Evolutionary conservation across 1,284 basidiomycete species (phyloP).

Genomic region (Fomes fomentarius): DNA sequence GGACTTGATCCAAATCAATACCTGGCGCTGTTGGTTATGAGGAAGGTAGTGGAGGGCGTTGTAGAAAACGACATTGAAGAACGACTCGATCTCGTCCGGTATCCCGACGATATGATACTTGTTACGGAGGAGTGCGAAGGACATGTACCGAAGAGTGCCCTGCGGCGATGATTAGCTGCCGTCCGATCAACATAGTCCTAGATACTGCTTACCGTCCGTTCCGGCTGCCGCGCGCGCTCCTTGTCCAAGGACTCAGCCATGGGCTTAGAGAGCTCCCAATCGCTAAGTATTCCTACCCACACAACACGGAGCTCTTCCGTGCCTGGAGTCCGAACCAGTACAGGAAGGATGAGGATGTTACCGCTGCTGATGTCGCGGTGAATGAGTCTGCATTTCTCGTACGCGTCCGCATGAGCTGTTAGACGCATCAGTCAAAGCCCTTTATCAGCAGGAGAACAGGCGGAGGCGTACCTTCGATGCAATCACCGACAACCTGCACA

Average conservation of each 20-base stretch:
- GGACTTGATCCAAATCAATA: not conserved
- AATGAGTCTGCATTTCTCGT: not conserved
- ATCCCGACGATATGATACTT: not conserved
- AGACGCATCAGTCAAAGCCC: not conserved
- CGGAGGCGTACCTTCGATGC: slow-evolving; percentile 4
- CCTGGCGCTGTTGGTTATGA: not conserved
- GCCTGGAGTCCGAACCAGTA: not conserved
- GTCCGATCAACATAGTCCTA: not conserved
- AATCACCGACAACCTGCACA: not conserved
- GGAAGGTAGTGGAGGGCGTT: slow-evolving; percentile 1
- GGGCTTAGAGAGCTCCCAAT: not conserved
- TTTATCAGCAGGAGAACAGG: not conserved
- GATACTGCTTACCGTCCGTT: not conserved
- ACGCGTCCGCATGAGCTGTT: not conserved
- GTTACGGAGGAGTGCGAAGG: not conserved
- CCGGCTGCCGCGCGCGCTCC: not conserved
- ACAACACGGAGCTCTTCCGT: not conserved
- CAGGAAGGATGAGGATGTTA: slow-evolving; percentile 7
- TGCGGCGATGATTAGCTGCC: not conserved
- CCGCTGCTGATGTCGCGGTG: slow-evolving; percentile 10
- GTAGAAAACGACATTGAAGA: slow-evolving; percentile 9
- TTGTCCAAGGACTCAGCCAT: not conserved
- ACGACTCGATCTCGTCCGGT: slow-evolving; percentile 11
- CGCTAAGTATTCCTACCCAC: not conserved
- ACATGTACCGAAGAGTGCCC: slow-evolving; percentile 5